These are phyloP conservation scores for Fusarium sp. DNA, from an alignment of 2,329 filamentous ascomycete species.

Conservation along the genomic window DNA sequence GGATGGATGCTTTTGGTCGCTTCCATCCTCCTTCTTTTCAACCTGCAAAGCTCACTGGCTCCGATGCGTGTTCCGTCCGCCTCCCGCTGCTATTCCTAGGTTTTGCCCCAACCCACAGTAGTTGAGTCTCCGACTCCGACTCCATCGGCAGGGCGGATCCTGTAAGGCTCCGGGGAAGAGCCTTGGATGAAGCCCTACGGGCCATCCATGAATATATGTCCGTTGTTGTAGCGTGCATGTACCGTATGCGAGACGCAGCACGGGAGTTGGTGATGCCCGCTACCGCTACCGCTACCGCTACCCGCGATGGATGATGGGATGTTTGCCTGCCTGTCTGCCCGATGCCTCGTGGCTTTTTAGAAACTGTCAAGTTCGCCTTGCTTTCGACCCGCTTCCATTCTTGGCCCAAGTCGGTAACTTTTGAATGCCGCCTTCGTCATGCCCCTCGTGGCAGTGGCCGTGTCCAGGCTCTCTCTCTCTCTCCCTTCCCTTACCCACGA, in stretches of 20 bases:
- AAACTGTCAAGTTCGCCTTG: conserved; percentile 12
- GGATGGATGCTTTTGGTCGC: conserved; percentile 20
- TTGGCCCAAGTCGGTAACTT: conserved; percentile 29
- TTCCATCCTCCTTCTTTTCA: conserved; percentile 18
- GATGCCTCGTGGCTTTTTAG: conserved; percentile 26
- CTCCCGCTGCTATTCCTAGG: conserved; percentile 37
- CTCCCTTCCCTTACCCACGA: conserved; percentile 41
- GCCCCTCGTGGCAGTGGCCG: conserved; percentile 23
- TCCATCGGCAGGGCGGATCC: conserved; percentile 19
- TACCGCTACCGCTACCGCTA: background rate
- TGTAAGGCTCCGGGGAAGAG: conserved; percentile 19
- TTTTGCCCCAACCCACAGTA: conserved; percentile 8
- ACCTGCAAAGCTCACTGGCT: conserved; percentile 34
- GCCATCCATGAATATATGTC: background rate
- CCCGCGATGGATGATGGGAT: no score
- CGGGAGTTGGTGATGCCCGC: conserved; percentile 20
- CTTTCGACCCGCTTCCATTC: conserved; percentile 8
- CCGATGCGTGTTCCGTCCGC: conserved; percentile 24
- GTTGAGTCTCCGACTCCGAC: conserved; percentile 9
- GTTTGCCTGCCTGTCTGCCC: background rate
- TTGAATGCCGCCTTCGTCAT: conserved; percentile 26
- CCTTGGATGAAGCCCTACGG: conserved; percentile 30
- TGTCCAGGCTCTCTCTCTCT: conserved; percentile 5
- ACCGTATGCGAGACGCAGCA: conserved; percentile 8
- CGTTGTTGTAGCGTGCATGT: background rate